Evolutionary conservation across 2,329 filamentous ascomycete species (phyloP), one percentile per base, ranked within the genome.

Genomic region (Aspergillus sp.): DNA sequence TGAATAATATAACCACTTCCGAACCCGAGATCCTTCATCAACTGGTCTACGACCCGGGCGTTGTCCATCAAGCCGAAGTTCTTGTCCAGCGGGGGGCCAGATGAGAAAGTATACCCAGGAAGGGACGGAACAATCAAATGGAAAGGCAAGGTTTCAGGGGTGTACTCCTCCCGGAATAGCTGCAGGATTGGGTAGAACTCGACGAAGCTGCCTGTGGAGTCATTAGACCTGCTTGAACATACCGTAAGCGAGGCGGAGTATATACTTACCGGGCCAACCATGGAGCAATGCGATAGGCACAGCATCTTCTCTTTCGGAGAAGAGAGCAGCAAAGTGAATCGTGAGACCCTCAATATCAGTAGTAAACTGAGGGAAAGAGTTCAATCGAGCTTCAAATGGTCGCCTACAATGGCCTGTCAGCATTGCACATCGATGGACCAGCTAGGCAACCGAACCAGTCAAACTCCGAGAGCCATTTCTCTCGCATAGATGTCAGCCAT

Each of bases 301-400:
- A 0, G 82, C 82, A 67, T 80, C 74, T 5, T 71, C 54, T 13
- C 76, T 79, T 55, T 75, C 64, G 0, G 81, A 84, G 62, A 83
- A 83, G 0, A 84, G 71, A 2, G 79, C 82, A 0, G 76, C 68
- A 63, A 84, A 84, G 66, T 84, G 82, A 48, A 83, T 70, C 1
- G 70, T 66, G 49, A 79, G 54, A 23, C 81, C 78, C 10, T 75
- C 73, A 54, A 84, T 73, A 0, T 71, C 62, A 0, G 75, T 71
- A 2, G 71, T 81, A 72, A 79, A 85, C 61, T 85, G 82, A 2
- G 82, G 82, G 48, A 82, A 81, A 11, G 71, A 75, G 66, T 85
- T 85, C 64, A 84, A 79, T 15, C 77, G 73, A 42, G 75, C 66
- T 64, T 78, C 73, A 3, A 73, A 71, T 56, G 74, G 66, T 69